These are phyloP conservation scores for Alternaria sp. DNA, from an alignment of 2,329 filamentous ascomycete genomes.

Conservation along the genomic window DNA sequence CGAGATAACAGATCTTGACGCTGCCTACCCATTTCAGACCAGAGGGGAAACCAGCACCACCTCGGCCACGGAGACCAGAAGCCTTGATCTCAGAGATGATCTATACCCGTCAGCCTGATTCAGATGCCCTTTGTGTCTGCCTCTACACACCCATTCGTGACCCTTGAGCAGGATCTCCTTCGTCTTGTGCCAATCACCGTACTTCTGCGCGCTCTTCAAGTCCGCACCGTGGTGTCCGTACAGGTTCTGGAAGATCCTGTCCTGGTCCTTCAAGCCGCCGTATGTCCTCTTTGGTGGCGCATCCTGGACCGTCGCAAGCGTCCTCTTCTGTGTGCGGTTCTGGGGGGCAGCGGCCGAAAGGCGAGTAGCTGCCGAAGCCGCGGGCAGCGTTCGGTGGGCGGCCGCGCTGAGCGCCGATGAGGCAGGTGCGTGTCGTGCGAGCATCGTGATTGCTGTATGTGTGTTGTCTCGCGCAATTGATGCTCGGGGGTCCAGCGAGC, in stretches of 20 bases:
- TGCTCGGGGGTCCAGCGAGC: conserved; percentile 36
- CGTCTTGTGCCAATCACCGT: conserved; percentile 99
- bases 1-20: background rate
- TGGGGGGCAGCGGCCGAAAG: conserved; percentile 50
- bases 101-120: conserved; percentile 51
- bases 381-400: conserved; percentile 51
- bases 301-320: conserved; percentile 67
- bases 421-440: conserved; percentile 49
- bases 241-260: conserved; percentile 98
- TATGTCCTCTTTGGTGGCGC: conserved; percentile 68
- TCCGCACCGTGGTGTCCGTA: conserved; percentile 93
- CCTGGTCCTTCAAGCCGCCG: conserved; percentile 91
- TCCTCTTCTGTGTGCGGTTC: conserved; percentile 63
- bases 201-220: conserved; percentile 93
- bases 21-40: conserved; percentile 92
- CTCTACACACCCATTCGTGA: conserved; percentile 77
- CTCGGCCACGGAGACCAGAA: conserved; percentile 91
- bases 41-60: conserved; percentile 96
- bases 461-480: conserved; percentile 47
- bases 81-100: conserved; percentile 98
- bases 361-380: conserved; percentile 46
- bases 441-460: conserved; percentile 44
- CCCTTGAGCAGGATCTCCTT: conserved; percentile 98
- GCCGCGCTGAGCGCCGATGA: conserved; percentile 49
- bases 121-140: background rate